Evolutionary conservation across 371 early-diverging fungal species (phyloP).

Genomic region (Nematocida minor): DNA sequence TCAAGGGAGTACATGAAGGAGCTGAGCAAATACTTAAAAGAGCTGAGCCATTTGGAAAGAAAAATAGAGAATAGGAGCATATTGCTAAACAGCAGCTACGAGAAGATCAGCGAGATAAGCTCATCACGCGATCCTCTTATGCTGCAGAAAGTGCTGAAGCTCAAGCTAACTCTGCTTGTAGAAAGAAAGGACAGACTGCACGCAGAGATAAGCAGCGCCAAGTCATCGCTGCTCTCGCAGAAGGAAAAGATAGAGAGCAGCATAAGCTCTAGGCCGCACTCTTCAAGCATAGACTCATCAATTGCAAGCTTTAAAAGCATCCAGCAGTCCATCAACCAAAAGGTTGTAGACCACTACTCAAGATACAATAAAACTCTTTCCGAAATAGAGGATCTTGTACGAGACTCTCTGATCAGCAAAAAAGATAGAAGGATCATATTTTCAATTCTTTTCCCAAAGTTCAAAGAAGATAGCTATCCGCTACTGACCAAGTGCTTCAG

Average conservation of each 20-base stretch:
- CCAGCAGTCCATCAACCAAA: slow-evolving; percentile 19
- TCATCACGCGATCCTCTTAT: slow-evolving; percentile 20
- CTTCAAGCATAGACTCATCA: background rate
- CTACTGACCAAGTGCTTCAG: background rate
- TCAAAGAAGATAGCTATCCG: background rate
- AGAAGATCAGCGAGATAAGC: background rate
- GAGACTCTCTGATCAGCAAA: background rate
- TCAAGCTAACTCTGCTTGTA: background rate
- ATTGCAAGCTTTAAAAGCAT: background rate
- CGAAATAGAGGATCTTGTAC: slow-evolving; percentile 13
- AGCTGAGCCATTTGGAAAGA: slow-evolving; percentile 1
- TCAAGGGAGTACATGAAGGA: background rate
- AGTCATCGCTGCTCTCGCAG: background rate
- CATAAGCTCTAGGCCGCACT: background rate
- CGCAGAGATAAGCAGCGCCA: background rate
- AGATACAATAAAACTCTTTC: slow-evolving; percentile 8
- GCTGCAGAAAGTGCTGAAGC: slow-evolving; percentile 3
- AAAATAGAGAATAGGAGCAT: slow-evolving; percentile 1
- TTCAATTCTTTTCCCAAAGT: slow-evolving; percentile 4
- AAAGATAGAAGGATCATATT: background rate
- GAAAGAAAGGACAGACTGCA: slow-evolving; percentile 9
- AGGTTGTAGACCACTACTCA: slow-evolving; percentile 13
- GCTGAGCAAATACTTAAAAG: background rate
- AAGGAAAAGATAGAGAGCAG: background rate
- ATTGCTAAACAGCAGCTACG: background rate